Evolutionary conservation across 805 yeast genomes (phyloP), one percentile per base, ranked within the genome.

Genomic region (Candida cerambycidarum): DNA sequence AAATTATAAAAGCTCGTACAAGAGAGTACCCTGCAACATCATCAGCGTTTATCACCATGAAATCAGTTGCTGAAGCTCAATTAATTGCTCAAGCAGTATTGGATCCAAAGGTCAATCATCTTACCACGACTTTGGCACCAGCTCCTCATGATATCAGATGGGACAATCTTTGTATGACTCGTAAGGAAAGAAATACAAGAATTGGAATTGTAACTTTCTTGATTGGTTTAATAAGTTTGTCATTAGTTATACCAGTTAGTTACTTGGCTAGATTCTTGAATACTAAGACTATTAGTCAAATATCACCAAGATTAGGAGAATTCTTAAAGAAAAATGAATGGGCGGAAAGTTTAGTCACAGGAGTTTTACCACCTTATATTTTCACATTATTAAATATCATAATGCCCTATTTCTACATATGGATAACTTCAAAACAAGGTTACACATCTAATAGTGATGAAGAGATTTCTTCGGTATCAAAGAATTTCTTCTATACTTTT

Each of bases 111-210:
- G 89, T 93, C 6, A 83, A 86, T 57, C 86, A 82, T 44, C 68
- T 93, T 41, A 86, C 90, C 27, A 85, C 96, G 3, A 71, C 78
- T 31, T 67, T 89, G 43, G 98, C 98, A 0, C 98, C 98, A 0
- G 95, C 98, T 1, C 98, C 98, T 3, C 92, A 85, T 55, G 99
- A 92, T 59, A 85, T 92, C 17, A 82, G 88, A 31, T 92, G 99
- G 99, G 85, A 82, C 44, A 89, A 90, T 56, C 78, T 89, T 27
- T 90, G 95, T 53, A 67, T 90, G 56, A 81, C 95, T 0, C 73
- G 95, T 42, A 73, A 70, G 42, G 90, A 87, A 53, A 70, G 97
- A 45, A 65, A 85, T 35, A 51, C 80, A 13, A 79, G 89, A 48
- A 73, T 79, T 9, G 82, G 83, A 51, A 46, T 75, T 6, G 83